Conservation (phyloP, 495 filamentous ascomycete species). For the Penicillium roqueforti region DNA sequence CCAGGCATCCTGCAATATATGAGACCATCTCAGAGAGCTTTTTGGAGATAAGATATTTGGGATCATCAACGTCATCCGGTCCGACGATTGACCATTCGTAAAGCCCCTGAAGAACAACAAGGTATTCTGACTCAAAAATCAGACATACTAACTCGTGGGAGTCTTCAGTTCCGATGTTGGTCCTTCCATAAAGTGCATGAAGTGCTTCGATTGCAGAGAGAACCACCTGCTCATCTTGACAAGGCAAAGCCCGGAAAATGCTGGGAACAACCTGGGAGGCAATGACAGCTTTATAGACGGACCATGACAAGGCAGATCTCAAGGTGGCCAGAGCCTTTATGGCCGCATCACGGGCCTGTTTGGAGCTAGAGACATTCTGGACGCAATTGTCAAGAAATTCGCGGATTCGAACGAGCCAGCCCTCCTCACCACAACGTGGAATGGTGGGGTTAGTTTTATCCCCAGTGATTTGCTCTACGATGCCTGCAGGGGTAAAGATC, state of each 20-base stretch:
- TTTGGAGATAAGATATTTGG: constrained; percentile 86
- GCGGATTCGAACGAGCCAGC: constrained; percentile 79
- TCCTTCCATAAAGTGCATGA: constrained; percentile 73
- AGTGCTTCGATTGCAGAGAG: constrained; percentile 80
- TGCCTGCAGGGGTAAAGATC: constrained; percentile 75
- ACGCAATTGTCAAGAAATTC: constrained; percentile 71
- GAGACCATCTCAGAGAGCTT: constrained; percentile 93
- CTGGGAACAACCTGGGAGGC: constrained; percentile 63
- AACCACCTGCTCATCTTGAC: constrained; percentile 67
- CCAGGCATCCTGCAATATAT: constrained; percentile 76
- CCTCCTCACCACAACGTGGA: constrained; percentile 71
- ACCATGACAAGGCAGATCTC: constrained; percentile 75
- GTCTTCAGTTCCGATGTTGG: constrained; percentile 69
- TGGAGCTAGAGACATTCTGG: constrained; percentile 57
- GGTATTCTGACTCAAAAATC: constrained; percentile 66
- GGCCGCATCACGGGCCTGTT: constrained; percentile 56
- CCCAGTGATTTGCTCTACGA: constrained; percentile 71
- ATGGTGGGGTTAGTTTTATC: constrained; percentile 57
- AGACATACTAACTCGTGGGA: constrained; percentile 73
- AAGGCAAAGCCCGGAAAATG: constrained; percentile 71
- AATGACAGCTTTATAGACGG: constrained; percentile 73
- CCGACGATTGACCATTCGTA: constrained; percentile 82
- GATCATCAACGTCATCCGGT: constrained; percentile 75
- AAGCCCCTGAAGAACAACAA: constrained; percentile 68
- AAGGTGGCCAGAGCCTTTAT: constrained; percentile 71